Evolutionary conservation across 1,284 basidiomycete species (phyloP).

Genomic region (Microbotryum scabiosae): DNA sequence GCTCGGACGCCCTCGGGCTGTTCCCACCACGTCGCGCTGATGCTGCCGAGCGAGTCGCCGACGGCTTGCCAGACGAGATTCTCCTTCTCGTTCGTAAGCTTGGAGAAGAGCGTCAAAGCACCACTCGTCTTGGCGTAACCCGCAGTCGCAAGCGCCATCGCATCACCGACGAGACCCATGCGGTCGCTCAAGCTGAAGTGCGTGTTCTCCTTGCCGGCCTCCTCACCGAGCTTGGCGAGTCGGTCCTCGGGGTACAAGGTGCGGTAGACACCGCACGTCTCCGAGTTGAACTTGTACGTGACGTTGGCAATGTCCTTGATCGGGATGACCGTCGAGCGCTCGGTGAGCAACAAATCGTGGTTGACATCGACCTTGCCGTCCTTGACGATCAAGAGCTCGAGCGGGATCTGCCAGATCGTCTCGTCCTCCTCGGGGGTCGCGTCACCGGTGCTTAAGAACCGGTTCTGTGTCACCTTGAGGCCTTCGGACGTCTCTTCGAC

Average conservation of each 20-base stretch:
- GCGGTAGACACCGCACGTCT: constrained; percentile 82
- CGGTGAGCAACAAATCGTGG: constrained; percentile 57
- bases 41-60: constrained; percentile 48
- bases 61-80: constrained; percentile 66
- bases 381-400: constrained; percentile 61
- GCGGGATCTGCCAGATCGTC: constrained; percentile 80
- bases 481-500: constrained; percentile 67
- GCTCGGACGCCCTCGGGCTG: constrained; percentile 54
- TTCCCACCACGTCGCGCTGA: constrained; percentile 81
- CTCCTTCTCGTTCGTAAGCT: constrained; percentile 32
- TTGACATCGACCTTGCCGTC: constrained; percentile 57
- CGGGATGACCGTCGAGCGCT: constrained; percentile 60
- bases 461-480: constrained; percentile 60
- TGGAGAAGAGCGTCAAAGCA: constrained; percentile 37
- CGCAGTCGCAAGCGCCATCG: constrained; percentile 40
- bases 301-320: constrained; percentile 52
- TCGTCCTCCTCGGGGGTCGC: constrained; percentile 77
- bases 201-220: constrained; percentile 59
- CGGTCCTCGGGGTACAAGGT: constrained; percentile 80
- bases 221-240: constrained; percentile 69
- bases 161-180: constrained; percentile 43
- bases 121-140: constrained; percentile 42
- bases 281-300: constrained; percentile 82
- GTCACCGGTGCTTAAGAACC: constrained; percentile 80
- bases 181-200: constrained; percentile 54